Base-by-base conservation (phyloP, 2,329 filamentous ascomycete species). In the Orbilia javanica region DNA sequence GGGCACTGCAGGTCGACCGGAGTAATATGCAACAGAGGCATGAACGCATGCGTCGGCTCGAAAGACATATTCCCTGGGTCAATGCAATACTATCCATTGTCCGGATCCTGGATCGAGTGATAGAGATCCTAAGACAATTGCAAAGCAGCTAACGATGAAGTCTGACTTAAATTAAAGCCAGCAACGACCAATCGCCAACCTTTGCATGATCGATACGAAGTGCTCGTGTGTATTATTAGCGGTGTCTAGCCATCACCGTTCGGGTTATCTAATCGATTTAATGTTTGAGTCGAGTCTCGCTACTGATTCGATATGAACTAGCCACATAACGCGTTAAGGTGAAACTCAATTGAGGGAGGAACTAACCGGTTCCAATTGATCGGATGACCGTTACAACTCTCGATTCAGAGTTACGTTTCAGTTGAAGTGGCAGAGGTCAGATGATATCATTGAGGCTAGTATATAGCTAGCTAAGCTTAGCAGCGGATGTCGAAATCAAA, bases 361-460 rank as follows among this genome's bases (percentile, higher is more conserved):
- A 1, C 8, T 25, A 48, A 48, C 44, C 44, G 44, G 44, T 10
- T 50, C 46, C 55, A 60, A 11, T 60, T 60, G 55, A 60, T 60
- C 55, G 55, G 55, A 60, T 60, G 55, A 60, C 55, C 34, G 55
- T 42, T 60, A 42, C 20, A 60, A 27, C 4, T 18, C 22, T 60
- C 34, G 55, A 60, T 60, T 11, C 34, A 39, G n/a, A 60, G 31
- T 60, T 34, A 42, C 34, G 22, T 60, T 42, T 60, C 31, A 18
- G 31, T 25, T 42, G n/a, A 57, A 36, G n/a, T 36, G 52, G 52
- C 52, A 36, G 52, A 57, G 29, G 52, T 57, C 52, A 39, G 52
- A 57, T 57, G 52, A 60, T 42, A 31, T 60, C 42, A 44, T 20
- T 15, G 10, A 57, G 22, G 52, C n/a, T 57, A 27, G 8, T 7